Evolutionary conservation across 2,329 filamentous ascomycete species (phyloP), one percentile per base, ranked within the genome.

Genomic region (Decorospora gaudefroyi): DNA sequence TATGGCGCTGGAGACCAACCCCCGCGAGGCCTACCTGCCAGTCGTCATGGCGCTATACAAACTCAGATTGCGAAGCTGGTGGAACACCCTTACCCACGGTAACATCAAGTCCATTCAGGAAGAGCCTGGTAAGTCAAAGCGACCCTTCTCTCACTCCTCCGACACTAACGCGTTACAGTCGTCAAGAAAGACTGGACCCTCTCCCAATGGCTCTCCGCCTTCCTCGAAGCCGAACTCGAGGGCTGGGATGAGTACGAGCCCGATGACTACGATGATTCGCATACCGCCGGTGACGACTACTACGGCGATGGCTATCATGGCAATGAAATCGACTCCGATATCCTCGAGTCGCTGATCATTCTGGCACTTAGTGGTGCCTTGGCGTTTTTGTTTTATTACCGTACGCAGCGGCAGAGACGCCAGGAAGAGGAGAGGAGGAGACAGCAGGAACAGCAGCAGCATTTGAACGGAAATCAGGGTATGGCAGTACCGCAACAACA

Each of bases 11-110:
- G 89, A 91, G 63, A 91, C 92, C 0, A 99, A 96, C 61, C 80
- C 64, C 7, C 57, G 85, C 34, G 95, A 99, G 71, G 91, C 93
- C 0, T 97, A 97, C 66, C 78, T 97, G 0, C 93, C 93, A 0
- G 93, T 97, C 3, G 90, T 90, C 8, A 74, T 99, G 19, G 92
- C 90, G 52, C 75, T 99, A 34, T 76, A 95, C 51, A 96, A 96
- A 69, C 76, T 99, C 46, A 80, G 92, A 8, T 74, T 87, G 38
- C 82, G 91, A 47, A 95, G 90, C 66, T 93, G 89, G 59, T 99
- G 93, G 93, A 97, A 97, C 60, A 90, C 86, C 0, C 76, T 97
- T 51, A 96, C 90, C 0, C 83, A 91, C 63, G 93, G 93, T n/a
- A 83, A 86, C 13, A 82, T 97, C 51, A 95, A 97, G 62, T 90